Base-by-base conservation (phyloP, 257 asterid genomes). In the Solanum pennellii region DNA sequence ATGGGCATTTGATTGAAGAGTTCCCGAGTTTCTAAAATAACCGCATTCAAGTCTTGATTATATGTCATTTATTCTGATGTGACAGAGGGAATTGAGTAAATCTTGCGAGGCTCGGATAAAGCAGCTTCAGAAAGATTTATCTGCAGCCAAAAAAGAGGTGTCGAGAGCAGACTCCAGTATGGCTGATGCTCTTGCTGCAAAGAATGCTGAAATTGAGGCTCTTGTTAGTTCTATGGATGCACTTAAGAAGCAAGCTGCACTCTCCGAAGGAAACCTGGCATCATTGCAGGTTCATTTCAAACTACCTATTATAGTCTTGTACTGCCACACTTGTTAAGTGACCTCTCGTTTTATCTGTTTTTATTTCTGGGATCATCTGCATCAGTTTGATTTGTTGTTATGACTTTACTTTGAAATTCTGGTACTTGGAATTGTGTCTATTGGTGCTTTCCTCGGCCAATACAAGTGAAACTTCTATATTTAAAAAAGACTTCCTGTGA, bases 201-300 rank as follows among this genome's bases (percentile, higher is more conserved):
- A 97, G 89, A 97, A 97, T 93, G 93, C 99, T 90, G 99, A 97
- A 94, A 96, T 97, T 86, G 99, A 95, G 94, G 87, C 94, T 86
- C 98, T 96, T 90, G 91, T 91, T 83, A 91, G 90, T 90, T 95
- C 99, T 83, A 87, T 92, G 88, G 98, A 96, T 89, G 91, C 92
- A 85, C 90, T 95, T 87, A 97, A 97, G 95, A 97, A 95, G 93
- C 99, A 97, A 91, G 94, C 97, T 88, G 97, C 98, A 89, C 87
- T 94, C 88, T 91, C 98, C 75, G 99, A 97, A 94, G 99, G 95
- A 91, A 96, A 94, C 90, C 91, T 95, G 90, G 95, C 95, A 79
- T 92, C 99, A 18, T 93, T 97, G 85, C 99, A 96, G 99, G 99
- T 97, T 77, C 83, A 86, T 82, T 88, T 60, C 59, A 59, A 47